These are phyloP conservation scores for Debaryomycetaceae sp. DNA, from an alignment of 1,139 yeast species.

Conservation along the genomic window DNA sequence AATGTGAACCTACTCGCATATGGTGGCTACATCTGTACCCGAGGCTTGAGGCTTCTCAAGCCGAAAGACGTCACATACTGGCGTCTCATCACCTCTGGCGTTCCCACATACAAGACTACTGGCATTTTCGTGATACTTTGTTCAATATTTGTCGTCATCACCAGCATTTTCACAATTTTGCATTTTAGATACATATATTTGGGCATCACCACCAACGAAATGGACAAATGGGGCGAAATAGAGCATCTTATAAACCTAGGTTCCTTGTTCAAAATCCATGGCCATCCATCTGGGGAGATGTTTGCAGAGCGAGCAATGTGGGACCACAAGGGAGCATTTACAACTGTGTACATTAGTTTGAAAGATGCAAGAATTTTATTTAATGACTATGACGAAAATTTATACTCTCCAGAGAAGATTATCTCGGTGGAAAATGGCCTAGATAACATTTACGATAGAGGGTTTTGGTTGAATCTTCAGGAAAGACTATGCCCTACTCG, in stretches of 20 bases:
- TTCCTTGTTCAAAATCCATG: conserved; percentile 19
- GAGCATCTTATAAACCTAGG: conserved; percentile 52
- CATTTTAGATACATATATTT: conserved; percentile 62
- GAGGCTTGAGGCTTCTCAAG: conserved; percentile 18
- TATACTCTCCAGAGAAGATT: conserved; percentile 23
- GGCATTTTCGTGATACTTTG: conserved; percentile 56
- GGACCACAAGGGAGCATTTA: conserved; percentile 6
- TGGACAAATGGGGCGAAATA: conserved; percentile 77
- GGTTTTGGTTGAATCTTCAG: conserved; percentile 49
- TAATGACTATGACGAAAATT: conserved; percentile 9
- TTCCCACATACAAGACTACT: conserved; percentile 38
- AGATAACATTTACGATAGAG: conserved; percentile 65
- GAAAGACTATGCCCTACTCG: conserved; percentile 19
- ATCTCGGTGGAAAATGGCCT: conserved; percentile 42
- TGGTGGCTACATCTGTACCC: conserved; percentile 50
- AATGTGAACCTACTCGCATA: conserved; percentile 57
- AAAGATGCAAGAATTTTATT: conserved; percentile 21
- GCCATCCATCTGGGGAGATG: conserved; percentile 8
- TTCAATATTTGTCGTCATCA: conserved; percentile 48
- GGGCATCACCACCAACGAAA: conserved; percentile 92
- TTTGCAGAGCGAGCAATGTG: conserved; percentile 13
- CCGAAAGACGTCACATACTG: conserved; percentile 15
- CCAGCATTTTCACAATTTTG: conserved; percentile 53
- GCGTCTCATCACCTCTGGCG: conserved; percentile 25
- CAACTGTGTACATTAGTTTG: conserved; percentile 25